phyloP scores from a whole-genome alignment of 2,329 filamentous ascomycete species.

The Pyrenophora tritici-repentis region DNA sequence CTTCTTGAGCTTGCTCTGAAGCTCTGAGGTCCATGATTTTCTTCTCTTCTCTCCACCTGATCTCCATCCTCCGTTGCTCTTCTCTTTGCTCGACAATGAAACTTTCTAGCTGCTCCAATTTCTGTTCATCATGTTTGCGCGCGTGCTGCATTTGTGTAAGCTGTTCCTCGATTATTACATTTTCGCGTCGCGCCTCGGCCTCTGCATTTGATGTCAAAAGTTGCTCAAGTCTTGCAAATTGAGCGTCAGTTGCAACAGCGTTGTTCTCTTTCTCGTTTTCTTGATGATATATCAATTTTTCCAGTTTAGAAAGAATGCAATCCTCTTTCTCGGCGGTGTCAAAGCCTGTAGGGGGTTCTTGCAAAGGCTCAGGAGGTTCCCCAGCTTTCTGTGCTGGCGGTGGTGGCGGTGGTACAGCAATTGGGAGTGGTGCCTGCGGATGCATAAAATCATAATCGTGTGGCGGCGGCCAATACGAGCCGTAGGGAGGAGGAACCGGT shows the following conservation, averaged over 20 bases:
- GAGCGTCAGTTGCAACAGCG: not conserved
- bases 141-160: conserved; percentile 4
- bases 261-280: too few species aligned
- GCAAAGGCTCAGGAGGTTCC: too few species aligned
- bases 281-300: too few species aligned
- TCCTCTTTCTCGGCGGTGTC: too few species aligned
- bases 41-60: not conserved
- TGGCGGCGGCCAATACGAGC: too few species aligned
- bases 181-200: conserved; percentile 1
- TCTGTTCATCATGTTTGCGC: not conserved
- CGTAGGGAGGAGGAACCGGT: too few species aligned
- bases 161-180: conserved; percentile 1
- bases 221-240: conserved; percentile 12
- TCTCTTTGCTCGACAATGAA: not conserved
- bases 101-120: conserved; percentile 1
- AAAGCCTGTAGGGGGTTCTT: too few species aligned
- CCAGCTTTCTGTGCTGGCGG: too few species aligned
- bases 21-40: not conserved
- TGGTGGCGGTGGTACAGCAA: too few species aligned
- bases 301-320: too few species aligned
- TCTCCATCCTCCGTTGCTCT: not conserved
- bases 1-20: not conserved
- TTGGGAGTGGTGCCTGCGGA: too few species aligned
- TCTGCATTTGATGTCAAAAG: conserved; percentile 15
- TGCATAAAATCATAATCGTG: too few species aligned